Conservation (phyloP, 805 yeast species). For the Starmera quercuum region DNA sequence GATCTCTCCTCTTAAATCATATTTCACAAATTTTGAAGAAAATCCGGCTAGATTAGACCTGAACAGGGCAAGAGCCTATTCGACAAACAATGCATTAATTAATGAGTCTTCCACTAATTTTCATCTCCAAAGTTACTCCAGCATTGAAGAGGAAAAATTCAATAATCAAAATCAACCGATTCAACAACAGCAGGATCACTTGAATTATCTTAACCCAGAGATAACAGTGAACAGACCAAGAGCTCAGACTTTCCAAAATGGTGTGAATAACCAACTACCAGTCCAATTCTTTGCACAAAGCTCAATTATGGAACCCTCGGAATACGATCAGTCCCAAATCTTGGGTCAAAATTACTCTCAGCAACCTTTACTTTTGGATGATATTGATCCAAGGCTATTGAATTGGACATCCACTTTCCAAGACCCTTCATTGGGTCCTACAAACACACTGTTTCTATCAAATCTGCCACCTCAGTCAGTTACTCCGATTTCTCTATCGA, state of each 20-base stretch:
- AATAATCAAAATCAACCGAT: conserved; percentile 9
- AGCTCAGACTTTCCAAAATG: conserved; percentile 32
- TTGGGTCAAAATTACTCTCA: conserved; percentile 1
- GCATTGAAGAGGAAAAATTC: conserved; percentile 5
- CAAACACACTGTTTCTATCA: conserved; percentile 69
- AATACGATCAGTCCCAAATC: conserved; percentile 3
- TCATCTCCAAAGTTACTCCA: conserved; percentile 3
- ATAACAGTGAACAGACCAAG: conserved; percentile 25
- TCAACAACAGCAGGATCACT: conserved; percentile 7
- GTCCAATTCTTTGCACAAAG: conserved; percentile 14
- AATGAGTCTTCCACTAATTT: conserved; percentile 10
- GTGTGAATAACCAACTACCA: conserved; percentile 20
- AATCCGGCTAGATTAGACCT: conserved; percentile 6
- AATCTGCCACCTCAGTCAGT: conserved; percentile 60
- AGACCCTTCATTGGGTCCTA: conserved; percentile 65
- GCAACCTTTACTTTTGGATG: conserved; percentile 38
- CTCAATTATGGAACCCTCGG: conserved; percentile 8
- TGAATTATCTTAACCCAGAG: conserved; percentile 1
- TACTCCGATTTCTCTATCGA: conserved; percentile 48
- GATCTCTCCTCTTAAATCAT: conserved; percentile 12
- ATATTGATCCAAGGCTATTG: conserved; percentile 49
- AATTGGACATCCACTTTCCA: conserved; percentile 66
- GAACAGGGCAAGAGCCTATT: conserved; percentile 19
- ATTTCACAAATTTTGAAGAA: conserved; percentile 11
- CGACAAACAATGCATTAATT: conserved; percentile 15